Base-by-base conservation (phyloP, 164 flowering plant species). In the Liquidambar formosana region DNA sequence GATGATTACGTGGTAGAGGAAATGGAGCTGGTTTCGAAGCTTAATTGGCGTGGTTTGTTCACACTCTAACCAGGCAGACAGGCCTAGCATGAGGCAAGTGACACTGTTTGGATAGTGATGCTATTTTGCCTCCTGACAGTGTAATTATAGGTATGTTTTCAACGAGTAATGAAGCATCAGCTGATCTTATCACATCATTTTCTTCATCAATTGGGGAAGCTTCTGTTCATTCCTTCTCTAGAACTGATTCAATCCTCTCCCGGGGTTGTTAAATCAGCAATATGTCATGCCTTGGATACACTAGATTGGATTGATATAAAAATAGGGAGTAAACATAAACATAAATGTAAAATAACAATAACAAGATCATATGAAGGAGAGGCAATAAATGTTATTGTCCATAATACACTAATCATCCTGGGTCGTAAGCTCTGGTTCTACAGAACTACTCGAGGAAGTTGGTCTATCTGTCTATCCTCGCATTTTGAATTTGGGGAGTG, bases 61-160 rank as follows among this genome's bases (percentile, higher is more conserved):
- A 1, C 58, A 68, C 14, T 41, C 52, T 5, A 59, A 26, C 4
- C 75, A 77, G 3, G 66, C 27, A 18, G 63, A 15, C 3, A 72
- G 83, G 43, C 83, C 83, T 6, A 80, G 61, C 72, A 80, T 77
- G 75, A 63, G 75, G 60, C 79, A 77, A 44, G 73, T 80, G 44
- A n/a, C 64, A 28, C 74, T 77, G 66, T 47, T 72, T 80, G 49
- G 74, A 72, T 12, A 71, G 73, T 1, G 71, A 70, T 26, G 73
- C 63, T 47, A 10, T 21, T 21, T 65, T 79, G 71, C 45, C 67
- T 28, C 56, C 11, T 1, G 33, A 73, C 44, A 33, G 44, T 45
- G 23, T 48, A 23, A 19, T 12, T 19, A 27, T 56, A 54, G 5
- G 44, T n/a, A n/a, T n/a, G n/a, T n/a, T n/a, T n/a, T n/a, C n/a